Evolutionary conservation across 805 yeast genomes (phyloP), one percentile per base, ranked within the genome.

Genomic region (Kuraishia hungarica): DNA sequence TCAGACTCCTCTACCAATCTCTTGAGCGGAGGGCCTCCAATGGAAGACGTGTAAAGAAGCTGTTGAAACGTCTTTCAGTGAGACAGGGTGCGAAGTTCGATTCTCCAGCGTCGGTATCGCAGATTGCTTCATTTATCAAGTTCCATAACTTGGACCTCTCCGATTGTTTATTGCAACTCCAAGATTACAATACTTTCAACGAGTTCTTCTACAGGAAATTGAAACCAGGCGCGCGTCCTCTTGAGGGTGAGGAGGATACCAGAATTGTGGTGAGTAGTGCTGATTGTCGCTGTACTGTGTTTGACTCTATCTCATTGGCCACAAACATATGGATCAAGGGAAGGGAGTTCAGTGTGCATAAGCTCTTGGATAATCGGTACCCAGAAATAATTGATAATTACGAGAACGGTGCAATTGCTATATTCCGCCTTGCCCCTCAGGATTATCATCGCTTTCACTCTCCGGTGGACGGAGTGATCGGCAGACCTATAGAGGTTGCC

Each of bases 361-460:
- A 87, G 58, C 72, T 93, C 2, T 72, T 88, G 54, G 74, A 78
- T 52, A 75, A 76, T 0, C 70, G 70, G 52, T 72, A 71, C 54
- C 63, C 64, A 19, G 68, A 69, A 3, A 58, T 66, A 17, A 72
- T 62, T 6, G 28, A 19, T 5, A 64, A 64, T 28, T 80, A 79
- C 59, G 78, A 77, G 43, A 68, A 73, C 17, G 87, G 90, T 48
- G 73, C 91, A 2, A 68, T 92, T 49, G 92, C 87, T 0, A 81
- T 93, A 1, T 93, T 93, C 68, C 72, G 99, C 56, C 72, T 93
- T 49, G 98, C 99, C 0, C 99, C 99, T 1, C 99, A 93, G 67
- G 99, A 93, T 67, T 93, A 93, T 65, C 99, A 93, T 66, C 74
- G 99, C 50, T 92, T 93, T 69, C 99, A 93, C 67, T 78, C 82